Percentiles rank a stretch among this genome's conserved stretches.
Evolutionary conservation across 1,139 yeast genomes (phyloP).

Genomic region (Pichia norvegensis): DNA sequence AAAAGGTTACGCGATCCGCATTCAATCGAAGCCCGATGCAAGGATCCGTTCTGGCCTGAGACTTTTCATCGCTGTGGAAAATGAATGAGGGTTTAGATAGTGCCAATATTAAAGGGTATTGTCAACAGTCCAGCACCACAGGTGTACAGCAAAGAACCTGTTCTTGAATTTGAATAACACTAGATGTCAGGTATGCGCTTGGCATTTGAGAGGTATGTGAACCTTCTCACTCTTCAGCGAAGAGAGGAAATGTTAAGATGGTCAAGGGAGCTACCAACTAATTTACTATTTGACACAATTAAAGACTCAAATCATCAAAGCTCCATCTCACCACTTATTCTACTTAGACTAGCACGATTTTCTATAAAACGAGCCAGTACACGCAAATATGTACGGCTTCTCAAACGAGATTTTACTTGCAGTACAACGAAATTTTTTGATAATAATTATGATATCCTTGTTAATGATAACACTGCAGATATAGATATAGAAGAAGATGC

Average conservation of each 20-base stretch:
- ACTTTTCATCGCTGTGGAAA: background rate
- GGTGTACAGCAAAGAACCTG: background rate
- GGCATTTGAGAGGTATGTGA: constrained; percentile 22
- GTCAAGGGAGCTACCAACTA: constrained; percentile 16
- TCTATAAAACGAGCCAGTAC: background rate
- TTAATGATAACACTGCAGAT: constrained; percentile 10
- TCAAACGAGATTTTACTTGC: constrained; percentile 15
- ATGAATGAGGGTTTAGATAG: too few relatives aligned
- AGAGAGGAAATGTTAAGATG: constrained; percentile 23
- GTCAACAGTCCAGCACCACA: too few relatives aligned
- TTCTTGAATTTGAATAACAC: too few relatives aligned
- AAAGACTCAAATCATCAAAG: background rate
- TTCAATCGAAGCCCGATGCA: too few relatives aligned
- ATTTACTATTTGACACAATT: background rate
- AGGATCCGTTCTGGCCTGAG: background rate
- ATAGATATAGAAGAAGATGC: constrained; percentile 7
- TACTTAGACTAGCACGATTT: background rate
- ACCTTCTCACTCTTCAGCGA: constrained; percentile 18
- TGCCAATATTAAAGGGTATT: too few relatives aligned
- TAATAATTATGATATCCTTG: constrained; percentile 20
- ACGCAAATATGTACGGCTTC: constrained; percentile 3
- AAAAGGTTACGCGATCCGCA: too few relatives aligned
- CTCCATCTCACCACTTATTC: background rate
- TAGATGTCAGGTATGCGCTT: constrained; percentile 21
- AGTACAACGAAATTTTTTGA: constrained; percentile 20